Percentiles rank a stretch among this genome's conserved stretches.
Conservation (phyloP, 768 basidiomycete genomes). For the Russula abietina region DNA sequence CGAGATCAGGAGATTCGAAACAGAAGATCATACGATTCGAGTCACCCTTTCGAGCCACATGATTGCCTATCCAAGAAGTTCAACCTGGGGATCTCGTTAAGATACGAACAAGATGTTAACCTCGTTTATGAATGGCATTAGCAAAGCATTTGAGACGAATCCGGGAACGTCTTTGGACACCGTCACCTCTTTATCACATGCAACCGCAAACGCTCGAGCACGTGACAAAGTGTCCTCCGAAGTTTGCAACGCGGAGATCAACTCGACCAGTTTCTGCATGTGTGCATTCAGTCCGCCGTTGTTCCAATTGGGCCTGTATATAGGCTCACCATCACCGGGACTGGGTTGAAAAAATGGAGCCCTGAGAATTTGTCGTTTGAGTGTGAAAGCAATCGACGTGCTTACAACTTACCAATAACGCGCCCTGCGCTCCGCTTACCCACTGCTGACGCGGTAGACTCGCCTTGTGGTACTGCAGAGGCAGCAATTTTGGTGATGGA, state of each 20-base stretch:
- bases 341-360: constrained; percentile 94
- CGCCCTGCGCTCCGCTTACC: constrained; percentile 62
- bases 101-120: constrained; percentile 32
- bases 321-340: constrained; percentile 86
- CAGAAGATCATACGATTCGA: neutral
- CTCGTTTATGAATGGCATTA: constrained; percentile 99
- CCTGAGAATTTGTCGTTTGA: constrained; percentile 37
- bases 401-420: constrained; percentile 62
- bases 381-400: neutral
- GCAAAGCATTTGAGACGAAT: constrained; percentile 88
- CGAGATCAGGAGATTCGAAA: neutral
- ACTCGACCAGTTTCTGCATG: constrained; percentile 78
- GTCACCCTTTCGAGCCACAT: constrained; percentile 84
- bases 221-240: constrained; percentile 66
- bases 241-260: constrained; percentile 92
- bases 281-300: neutral
- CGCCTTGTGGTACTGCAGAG: constrained; percentile 56
- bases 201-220: constrained; percentile 73
- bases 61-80: constrained; percentile 55
- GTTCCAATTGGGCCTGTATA: neutral
- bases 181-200: constrained; percentile 93
- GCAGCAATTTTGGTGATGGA: constrained; percentile 92
- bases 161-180: constrained; percentile 89
- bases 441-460: constrained; percentile 51
- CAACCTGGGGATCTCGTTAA: neutral